Conservation (phyloP, 169 alveolate species). For the Babesia gibsoni region DNA sequence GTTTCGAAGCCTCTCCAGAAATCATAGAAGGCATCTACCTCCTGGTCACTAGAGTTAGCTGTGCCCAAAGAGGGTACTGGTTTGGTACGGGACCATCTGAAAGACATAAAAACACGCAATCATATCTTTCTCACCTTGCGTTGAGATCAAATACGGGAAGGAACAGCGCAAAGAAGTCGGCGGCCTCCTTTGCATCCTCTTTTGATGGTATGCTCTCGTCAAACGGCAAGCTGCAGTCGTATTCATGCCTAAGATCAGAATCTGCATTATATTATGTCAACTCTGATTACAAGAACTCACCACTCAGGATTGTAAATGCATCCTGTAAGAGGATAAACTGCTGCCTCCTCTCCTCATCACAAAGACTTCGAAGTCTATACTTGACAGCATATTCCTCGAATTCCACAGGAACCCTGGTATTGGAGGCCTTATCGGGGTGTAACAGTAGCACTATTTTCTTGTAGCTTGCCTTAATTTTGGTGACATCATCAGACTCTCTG, state of each 20-base stretch:
- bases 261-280: constrained; percentile 9
- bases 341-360: constrained; percentile 64
- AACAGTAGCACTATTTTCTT: constrained; percentile 67
- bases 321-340: constrained; percentile 87
- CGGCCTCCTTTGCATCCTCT: constrained; percentile 67
- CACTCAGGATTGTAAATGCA: constrained; percentile 88
- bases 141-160: constrained; percentile 73
- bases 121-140: constrained; percentile 29
- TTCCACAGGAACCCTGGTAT: constrained; percentile 52
- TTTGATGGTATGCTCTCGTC: constrained; percentile 89
- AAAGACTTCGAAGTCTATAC: constrained; percentile 53
- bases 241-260: constrained; percentile 79
- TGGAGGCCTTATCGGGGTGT: constrained; percentile 74
- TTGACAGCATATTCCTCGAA: constrained; percentile 61
- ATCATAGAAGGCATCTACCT: constrained; percentile 84
- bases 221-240: constrained; percentile 90
- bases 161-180: constrained; percentile 74
- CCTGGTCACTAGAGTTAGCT: constrained; percentile 77
- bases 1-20: constrained; percentile 89
- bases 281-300: no score
- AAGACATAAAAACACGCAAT: constrained; percentile 56
- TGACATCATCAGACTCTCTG: constrained; percentile 67
- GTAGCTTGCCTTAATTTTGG: constrained; percentile 66
- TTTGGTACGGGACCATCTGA: constrained; percentile 85
- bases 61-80: constrained; percentile 92